Evolutionary conservation across 108 stramenopile genomes (phyloP), one percentile per base, ranked within the genome.

Genomic region (Bacterosira constricta): DNA sequence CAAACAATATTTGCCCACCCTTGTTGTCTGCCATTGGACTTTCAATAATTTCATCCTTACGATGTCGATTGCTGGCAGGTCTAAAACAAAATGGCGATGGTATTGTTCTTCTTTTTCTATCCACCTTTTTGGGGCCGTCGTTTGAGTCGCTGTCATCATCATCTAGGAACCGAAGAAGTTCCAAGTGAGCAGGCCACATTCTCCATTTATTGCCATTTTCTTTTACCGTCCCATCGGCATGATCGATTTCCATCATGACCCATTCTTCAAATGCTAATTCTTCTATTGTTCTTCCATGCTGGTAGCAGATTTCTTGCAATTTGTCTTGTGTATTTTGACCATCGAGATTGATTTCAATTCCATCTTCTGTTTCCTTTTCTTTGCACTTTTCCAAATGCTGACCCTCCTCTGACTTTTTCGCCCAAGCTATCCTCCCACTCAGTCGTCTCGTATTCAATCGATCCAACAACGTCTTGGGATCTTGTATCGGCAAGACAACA

Each of bases 391-490:
- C 18, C 2, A 62, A 30, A 34, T 20, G 6, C 53, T 56, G 54
- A 2, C 41, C 12, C 38, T 47, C 20, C 25, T 68, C 42, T 21
- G 20, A 45, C 69, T 64, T 58, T 12, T 57, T 59, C 13, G 30
- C 1, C 60, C 53, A 77, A 2, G 44, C 7, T 32, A 77, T 78
- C 45, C 81, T 36, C 37, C 25, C 46, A 20, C 72, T 66, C 66
- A 87, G 80, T 58, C 88, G 69, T 17, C 87, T 63, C 6, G 89
- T 91, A 55, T 94, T 94, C 37, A 90, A 73, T 63, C 89, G 79
- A 69, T 85, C 87, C 49, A 94, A 72, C 32, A 89, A 63, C 3
- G 77, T 74, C 6, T 51, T 31, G 9, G 93, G 83, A 82, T 91
- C 88, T 64, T 90, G 88, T 13, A 87, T 85, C 4, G 91, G 91